These are phyloP conservation scores for Niveomyces coronatus DNA, from an alignment of 2,329 filamentous ascomycete species.

Conservation along the genomic window DNA sequence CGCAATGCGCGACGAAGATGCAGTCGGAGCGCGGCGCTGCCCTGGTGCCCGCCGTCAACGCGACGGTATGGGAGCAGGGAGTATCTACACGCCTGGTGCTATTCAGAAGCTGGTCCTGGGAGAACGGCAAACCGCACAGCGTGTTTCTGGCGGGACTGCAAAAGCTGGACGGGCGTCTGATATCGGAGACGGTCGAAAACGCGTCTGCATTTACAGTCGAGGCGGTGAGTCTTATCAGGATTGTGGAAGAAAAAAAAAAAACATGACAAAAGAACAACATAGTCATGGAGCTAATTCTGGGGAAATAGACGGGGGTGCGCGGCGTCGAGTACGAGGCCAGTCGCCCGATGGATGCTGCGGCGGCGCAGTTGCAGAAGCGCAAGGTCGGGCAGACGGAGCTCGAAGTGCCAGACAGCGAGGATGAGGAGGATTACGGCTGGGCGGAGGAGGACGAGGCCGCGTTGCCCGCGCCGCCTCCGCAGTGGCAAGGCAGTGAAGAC, in stretches of 20 bases:
- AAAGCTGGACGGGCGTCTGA: slow-evolving; percentile 48
- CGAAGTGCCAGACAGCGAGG: slow-evolving; percentile 52
- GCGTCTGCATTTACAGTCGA: slow-evolving; percentile 40
- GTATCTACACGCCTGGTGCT: slow-evolving; percentile 64
- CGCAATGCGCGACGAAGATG: slow-evolving; percentile 75
- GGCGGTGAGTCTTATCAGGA: slow-evolving; percentile 25
- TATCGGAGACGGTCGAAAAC: slow-evolving; percentile 28
- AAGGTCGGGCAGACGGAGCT: slow-evolving; percentile 50
- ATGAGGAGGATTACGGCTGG: slow-evolving; percentile 65
- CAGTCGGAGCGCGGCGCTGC: slow-evolving; percentile 55
- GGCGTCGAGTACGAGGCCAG: slow-evolving; percentile 30
- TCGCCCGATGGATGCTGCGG: slow-evolving; percentile 22
- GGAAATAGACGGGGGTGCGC: slow-evolving; percentile 32
- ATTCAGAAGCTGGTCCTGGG: slow-evolving; percentile 65
- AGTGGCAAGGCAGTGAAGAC: slow-evolving; percentile 59
- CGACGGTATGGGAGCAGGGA: slow-evolving; percentile 69
- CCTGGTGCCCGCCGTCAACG: slow-evolving; percentile 64
- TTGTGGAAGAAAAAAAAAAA: too few species aligned
- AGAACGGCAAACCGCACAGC: slow-evolving; percentile 33
- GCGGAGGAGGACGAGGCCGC: slow-evolving; percentile 54
- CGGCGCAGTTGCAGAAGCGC: slow-evolving; percentile 44
- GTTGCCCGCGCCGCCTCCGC: slow-evolving; percentile 49
- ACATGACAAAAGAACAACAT: too few species aligned
- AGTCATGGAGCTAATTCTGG: slow-evolving; percentile 13
- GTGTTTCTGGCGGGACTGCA: slow-evolving; percentile 53